Evolutionary conservation across 2,329 filamentous ascomycete genomes (phyloP).

Genomic region (Blastomyces gilchristii): DNA sequence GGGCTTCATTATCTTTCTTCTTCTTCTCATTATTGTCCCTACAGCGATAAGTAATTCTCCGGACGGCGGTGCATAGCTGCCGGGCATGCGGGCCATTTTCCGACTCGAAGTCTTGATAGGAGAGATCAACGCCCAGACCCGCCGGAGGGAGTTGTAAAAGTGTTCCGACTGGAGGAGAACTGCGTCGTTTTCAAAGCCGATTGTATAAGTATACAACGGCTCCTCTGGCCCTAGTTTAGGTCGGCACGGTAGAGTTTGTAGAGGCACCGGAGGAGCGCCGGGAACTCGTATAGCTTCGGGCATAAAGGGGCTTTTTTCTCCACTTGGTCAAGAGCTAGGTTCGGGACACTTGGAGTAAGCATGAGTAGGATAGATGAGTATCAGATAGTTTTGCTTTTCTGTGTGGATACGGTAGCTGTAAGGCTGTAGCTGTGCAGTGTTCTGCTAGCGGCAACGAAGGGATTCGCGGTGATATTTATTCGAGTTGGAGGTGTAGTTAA

Average conservation of each 20-base stretch:
- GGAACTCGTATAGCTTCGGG: background rate
- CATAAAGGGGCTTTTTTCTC: background rate
- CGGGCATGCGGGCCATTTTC: constrained; percentile 46
- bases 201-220: constrained; percentile 3
- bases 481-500: too few species aligned
- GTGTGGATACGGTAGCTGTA: too few species aligned
- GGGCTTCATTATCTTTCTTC: background rate
- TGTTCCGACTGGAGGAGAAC: too few species aligned
- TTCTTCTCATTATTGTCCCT: constrained; percentile 4
- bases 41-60: constrained; percentile 14
- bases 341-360: background rate
- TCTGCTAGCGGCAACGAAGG: too few species aligned
- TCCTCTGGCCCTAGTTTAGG: background rate
- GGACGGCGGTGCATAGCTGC: constrained; percentile 38
- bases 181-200: too few species aligned
- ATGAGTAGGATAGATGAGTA: background rate
- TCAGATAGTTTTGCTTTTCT: too few species aligned
- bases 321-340: background rate
- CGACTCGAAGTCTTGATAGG: constrained; percentile 46
- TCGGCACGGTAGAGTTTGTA: background rate
- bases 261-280: background rate
- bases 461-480: too few species aligned
- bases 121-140: constrained; percentile 44
- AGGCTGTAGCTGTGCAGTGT: too few species aligned
- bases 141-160: too few species aligned